Evolutionary conservation across 1,139 yeast genomes (phyloP), one percentile per base, ranked within the genome.

Genomic region (Kodamaea anthophila): DNA sequence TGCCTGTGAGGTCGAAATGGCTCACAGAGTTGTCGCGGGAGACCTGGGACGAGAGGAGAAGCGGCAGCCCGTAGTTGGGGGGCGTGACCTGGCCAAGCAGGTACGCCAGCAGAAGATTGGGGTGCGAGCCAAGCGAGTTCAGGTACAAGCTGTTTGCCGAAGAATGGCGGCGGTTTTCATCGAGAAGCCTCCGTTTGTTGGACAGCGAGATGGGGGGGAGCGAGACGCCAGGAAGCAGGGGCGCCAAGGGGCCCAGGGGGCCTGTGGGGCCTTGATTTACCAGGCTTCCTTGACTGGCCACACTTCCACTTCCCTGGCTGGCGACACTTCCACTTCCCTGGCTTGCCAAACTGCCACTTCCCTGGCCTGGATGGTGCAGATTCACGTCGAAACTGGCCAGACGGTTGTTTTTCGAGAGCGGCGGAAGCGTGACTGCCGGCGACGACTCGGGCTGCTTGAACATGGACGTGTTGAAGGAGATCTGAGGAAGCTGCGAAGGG

Each of bases 381-480:
- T 48, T 47, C 13, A 51, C 35, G 36, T 60, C 67, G 38, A 60
- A 53, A 41, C 65, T 57, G 15, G 65, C 61, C 13, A 60, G 52
- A 30, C 67, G 44, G 8, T 41, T 21, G 10, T 27, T 27, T 3
- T 24, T 20, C 13, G 21, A 28, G 19, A 29, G 24, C 9, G 32
- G 32, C 3, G 32, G 32, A 21, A 29, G 32, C 9, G 32, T 24
- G 6, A 21, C 28, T n/a, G 25, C 10, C 10, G 24, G 10, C 6
- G 28, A 12, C 4, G 21, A 4, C 13, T 29, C 18, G 3, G 31
- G 38, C 11, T 41, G 38, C 30, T 53, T 56, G 42, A 63, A 63
- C 62, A 63, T 62, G 9, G 65, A 56, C 3, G 70, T 62, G 32
- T 62, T 63, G 45, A 62, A 62, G 14, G 65, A 47, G 16, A 58